phyloP scores from a whole-genome alignment of 768 basidiomycete species.

The Grammothele lineata region DNA sequence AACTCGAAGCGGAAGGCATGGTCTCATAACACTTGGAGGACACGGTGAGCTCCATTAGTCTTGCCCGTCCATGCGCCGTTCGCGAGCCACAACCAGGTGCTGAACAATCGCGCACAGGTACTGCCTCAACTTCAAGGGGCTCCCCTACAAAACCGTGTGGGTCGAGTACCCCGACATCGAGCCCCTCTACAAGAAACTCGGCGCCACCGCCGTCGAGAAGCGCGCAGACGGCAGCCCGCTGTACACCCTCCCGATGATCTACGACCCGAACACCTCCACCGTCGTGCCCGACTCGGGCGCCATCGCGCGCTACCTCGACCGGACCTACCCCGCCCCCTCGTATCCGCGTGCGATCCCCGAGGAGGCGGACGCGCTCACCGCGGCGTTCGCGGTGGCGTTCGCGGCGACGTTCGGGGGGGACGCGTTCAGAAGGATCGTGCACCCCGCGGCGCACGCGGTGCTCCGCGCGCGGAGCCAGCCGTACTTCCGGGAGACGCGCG shows the following conservation, averaged over 20 bases:
- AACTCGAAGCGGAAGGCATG: slow-evolving; percentile 3
- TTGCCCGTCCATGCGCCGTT: not conserved
- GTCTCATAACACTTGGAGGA: slow-evolving; percentile 21
- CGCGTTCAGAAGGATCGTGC: slow-evolving; percentile 6
- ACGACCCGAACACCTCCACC: slow-evolving; percentile 23
- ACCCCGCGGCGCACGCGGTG: slow-evolving; percentile 6
- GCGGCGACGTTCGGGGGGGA: not conserved
- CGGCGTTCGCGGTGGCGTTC: slow-evolving; percentile 21
- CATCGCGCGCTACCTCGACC: slow-evolving; percentile 28
- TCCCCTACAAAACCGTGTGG: slow-evolving; percentile 45
- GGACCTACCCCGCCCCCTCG: slow-evolving; percentile 27
- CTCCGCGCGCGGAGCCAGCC: slow-evolving; percentile 10
- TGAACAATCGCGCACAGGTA: slow-evolving; percentile 25
- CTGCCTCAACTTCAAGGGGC: slow-evolving; percentile 36
- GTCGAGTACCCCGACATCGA: slow-evolving; percentile 50
- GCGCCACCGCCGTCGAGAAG: slow-evolving; percentile 31
- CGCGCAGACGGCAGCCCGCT: slow-evolving; percentile 19
- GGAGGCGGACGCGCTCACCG: slow-evolving; percentile 25
- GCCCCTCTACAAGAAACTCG: slow-evolving; percentile 28
- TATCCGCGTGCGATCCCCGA: slow-evolving; percentile 30
- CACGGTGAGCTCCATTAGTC: slow-evolving; percentile 22
- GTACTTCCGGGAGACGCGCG: slow-evolving; percentile 33
- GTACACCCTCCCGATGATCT: slow-evolving; percentile 26
- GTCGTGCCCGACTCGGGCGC: slow-evolving; percentile 22
- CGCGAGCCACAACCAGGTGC: too few relatives aligned